Evolutionary conservation across 495 filamentous ascomycete genomes (phyloP).

Genomic region (Evansstolkia leycettana): DNA sequence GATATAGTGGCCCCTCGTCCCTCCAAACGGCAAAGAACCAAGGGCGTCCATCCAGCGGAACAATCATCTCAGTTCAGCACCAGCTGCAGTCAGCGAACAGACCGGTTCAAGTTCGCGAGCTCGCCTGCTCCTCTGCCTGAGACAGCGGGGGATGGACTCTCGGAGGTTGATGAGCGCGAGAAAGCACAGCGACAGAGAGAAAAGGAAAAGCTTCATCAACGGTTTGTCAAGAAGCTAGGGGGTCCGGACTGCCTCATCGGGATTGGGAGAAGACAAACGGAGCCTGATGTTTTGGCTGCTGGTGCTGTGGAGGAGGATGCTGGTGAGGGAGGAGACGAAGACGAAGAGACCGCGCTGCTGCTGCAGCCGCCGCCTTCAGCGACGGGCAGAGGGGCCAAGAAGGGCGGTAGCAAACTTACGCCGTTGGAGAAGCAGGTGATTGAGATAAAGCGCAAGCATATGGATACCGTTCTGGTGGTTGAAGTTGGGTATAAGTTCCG

Average conservation of each 20-base stretch:
- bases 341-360: conserved; percentile 40
- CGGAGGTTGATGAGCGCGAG: conserved; percentile 28
- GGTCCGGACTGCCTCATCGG: conserved; percentile 66
- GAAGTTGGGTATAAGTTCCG: conserved; percentile 98
- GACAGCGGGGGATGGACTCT: conserved; percentile 1
- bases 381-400: conserved; percentile 52
- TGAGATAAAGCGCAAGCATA: conserved; percentile 84
- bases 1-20: conserved; percentile 25
- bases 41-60: conserved; percentile 4
- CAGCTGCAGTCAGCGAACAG: conserved; percentile 23
- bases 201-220: conserved; percentile 65
- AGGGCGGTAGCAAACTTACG: conserved; percentile 63
- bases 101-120: conserved; percentile 29
- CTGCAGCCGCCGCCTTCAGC: conserved; percentile 32
- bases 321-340: conserved; percentile 38
- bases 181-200: conserved; percentile 31
- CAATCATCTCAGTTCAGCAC: conserved; percentile 2
- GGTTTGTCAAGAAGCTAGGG: conserved; percentile 84
- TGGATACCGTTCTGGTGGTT: conserved; percentile 78
- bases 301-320: conserved; percentile 38
- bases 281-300: conserved; percentile 38
- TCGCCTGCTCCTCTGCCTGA: conserved; percentile 18
- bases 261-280: conserved; percentile 42
- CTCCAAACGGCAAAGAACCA: conserved; percentile 23
- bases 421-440: conserved; percentile 90